phyloP scores from a whole-genome alignment of 2,329 filamentous ascomycete genomes.

The Chrysoporthe cubensis region DNA sequence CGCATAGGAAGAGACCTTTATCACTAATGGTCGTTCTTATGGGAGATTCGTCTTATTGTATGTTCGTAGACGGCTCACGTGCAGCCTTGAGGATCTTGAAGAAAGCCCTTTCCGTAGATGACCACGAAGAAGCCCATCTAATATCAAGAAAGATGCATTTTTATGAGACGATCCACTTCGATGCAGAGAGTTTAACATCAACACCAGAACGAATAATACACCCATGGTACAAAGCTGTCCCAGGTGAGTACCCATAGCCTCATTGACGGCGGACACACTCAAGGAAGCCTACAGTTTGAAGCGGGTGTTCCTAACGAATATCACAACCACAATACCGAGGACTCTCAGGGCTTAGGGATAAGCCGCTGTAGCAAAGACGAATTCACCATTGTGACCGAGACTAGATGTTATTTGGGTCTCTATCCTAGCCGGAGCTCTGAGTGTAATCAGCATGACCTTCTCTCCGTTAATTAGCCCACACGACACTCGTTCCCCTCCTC shows the following conservation, averaged over 20 bases:
- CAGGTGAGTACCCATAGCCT: not conserved
- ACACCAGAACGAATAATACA: not conserved
- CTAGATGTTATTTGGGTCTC: not conserved
- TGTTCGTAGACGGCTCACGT: too few relatives aligned
- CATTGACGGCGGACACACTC: not conserved
- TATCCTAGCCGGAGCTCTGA: not conserved
- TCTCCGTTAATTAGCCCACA: not conserved
- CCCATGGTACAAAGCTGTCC: not conserved
- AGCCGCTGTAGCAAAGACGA: too few relatives aligned
- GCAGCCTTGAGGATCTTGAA: too few relatives aligned
- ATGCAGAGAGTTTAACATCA: not conserved
- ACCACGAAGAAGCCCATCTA: not conserved
- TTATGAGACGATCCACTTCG: not conserved
- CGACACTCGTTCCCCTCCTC: not conserved
- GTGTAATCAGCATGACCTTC: not conserved
- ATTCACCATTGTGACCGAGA: not conserved
- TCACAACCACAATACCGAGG: too few relatives aligned
- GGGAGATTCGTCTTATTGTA: too few relatives aligned
- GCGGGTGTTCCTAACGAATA: not conserved
- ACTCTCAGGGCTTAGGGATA: too few relatives aligned
- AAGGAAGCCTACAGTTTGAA: not conserved
- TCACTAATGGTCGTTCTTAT: too few relatives aligned
- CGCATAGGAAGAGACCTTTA: too few relatives aligned
- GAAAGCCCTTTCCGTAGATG: too few relatives aligned
- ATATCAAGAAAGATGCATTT: not conserved